Base-by-base conservation (phyloP, 352 stramenopile species). In the Globisporangium irregulare region DNA sequence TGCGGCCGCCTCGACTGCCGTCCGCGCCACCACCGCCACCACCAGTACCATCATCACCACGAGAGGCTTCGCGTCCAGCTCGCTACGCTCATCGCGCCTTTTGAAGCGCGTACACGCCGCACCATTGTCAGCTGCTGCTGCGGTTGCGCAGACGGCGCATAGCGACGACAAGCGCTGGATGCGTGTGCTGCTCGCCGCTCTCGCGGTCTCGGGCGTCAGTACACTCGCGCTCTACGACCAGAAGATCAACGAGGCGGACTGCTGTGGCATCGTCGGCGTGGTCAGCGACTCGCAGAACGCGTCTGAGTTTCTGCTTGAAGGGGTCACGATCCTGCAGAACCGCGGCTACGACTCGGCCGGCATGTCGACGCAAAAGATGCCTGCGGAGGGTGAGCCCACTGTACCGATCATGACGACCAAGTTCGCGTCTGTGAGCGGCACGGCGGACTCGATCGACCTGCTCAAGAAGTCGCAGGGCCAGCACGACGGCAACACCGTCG, bases 311-410 rank as follows among this genome's bases (percentile, higher is more conserved):
- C 67, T 97, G 43, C 69, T 97, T 4, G 85, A 97, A 65, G 91
- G 91, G 2, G 73, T 97, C n/a, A 92, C 90, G 32, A 93, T 95
- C 70, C 74, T 97, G 56, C 89, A 96, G 71, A 97, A 99, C 79
- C 89, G 98, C 53, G 98, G 98, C 56, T 99, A 99, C 74, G 98
- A 99, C 76, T 98, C 90, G 65, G 96, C 97, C 0, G 98, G 98
- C 63, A 96, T 99, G 73, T 97, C 96, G 5, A 99, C 97, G 38
- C 84, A 98, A 67, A 78, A 80, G 29, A 54, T 79, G 50, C 63
- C 80, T 18, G 74, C 83, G 34, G 70, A 64, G 5, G 70, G 70
- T 1, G 9, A 64, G 22, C 79, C 83, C 0, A 32, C 29, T 46
- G 20, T 43, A 18, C 79, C 79, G 53, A 93, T 94, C 67, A 87